Evolutionary conservation across 2,329 filamentous ascomycete genomes (phyloP), one percentile per base, ranked within the genome.

Genomic region (Fusarium praegraminearum): DNA sequence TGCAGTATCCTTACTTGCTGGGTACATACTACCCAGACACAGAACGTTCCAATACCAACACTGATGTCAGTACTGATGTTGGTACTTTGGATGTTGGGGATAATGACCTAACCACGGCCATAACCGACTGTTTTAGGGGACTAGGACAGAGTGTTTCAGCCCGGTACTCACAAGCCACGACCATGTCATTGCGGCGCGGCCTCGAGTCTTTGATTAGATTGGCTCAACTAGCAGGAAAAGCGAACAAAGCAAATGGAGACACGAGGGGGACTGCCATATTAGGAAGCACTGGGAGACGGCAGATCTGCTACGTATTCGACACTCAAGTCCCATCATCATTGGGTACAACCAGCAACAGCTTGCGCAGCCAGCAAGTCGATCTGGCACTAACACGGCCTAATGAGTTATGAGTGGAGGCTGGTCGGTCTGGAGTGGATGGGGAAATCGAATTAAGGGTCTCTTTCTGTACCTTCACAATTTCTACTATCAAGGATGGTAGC

Each of bases 371-470:
- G 26, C 38, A 59, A n/a, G 67, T 41, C 65, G 67, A 70, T 70
- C 67, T 60, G 54, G 36, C 67, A 70, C 67, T 68, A 70, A 70
- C 58, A 70, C 35, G 28, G 38, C 47, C 50, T 54, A 54, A 54
- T 36, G 50, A 63, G 57, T 70, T 70, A 54, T 70, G 67, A 41
- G 67, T 69, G 66, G 67, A 70, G 67, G 67, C 40, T 58, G 57
- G 51, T 40, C 40, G 58, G 61, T 33, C 54, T 60, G 67, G 64
- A 70, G 62, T 70, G 67, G 67, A 70, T 62, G 67, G 62, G 62
- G 64, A 56, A 57, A 53, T 63, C 46, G 62, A 54, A 70, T 70
- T 70, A 70, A 70, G 67, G 67, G 67, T 70, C 67, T 68, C 41
- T 36, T 51, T 60, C 54, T 70, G 67, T 52, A 62, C 46, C 58